A percentile compares a stretch with the other conserved stretches of the same genome.
phyloP scores from a whole-genome alignment of 208 protist genomes.

The Leishmania aethiopica region DNA sequence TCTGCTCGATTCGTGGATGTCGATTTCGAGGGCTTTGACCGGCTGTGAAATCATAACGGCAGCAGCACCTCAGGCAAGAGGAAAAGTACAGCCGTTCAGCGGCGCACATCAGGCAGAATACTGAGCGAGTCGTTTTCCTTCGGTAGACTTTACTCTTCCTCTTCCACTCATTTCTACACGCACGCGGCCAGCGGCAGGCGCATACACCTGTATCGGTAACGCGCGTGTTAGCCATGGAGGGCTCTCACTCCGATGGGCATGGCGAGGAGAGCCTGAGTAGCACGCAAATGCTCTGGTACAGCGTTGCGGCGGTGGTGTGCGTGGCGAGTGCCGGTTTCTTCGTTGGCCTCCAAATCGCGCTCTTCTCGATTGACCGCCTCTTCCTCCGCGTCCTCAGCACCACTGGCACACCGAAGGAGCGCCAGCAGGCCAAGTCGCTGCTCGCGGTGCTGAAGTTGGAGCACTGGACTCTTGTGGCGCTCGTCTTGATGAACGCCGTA shows the following conservation, averaged over 20 bases:
- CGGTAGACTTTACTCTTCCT: neutral
- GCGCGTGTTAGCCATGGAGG: conserved; percentile 10
- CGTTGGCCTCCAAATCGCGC: conserved; percentile 63
- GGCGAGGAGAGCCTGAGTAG: conserved; percentile 26
- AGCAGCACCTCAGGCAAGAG: too few species aligned
- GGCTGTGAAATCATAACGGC: too few species aligned
- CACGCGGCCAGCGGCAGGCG: neutral
- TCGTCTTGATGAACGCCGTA: conserved; percentile 79
- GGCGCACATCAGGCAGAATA: too few species aligned
- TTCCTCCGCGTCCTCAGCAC: conserved; percentile 61
- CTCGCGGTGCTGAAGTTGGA: conserved; percentile 47
- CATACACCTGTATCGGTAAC: neutral
- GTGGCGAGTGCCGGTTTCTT: conserved; percentile 49
- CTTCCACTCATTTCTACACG: neutral
- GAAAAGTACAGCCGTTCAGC: too few species aligned
- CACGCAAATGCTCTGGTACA: conserved; percentile 34
- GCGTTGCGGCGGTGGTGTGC: conserved; percentile 36
- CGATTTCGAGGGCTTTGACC: too few species aligned
- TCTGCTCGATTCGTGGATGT: too few species aligned
- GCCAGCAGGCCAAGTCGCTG: conserved; percentile 38
- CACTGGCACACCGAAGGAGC: conserved; percentile 49
- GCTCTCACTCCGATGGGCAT: neutral
- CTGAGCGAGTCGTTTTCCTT: neutral
- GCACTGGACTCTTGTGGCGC: conserved; percentile 87
- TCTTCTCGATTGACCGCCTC: conserved; percentile 77